Conservation (phyloP, 257 asterid species). For the Coffea canephora region DNA sequence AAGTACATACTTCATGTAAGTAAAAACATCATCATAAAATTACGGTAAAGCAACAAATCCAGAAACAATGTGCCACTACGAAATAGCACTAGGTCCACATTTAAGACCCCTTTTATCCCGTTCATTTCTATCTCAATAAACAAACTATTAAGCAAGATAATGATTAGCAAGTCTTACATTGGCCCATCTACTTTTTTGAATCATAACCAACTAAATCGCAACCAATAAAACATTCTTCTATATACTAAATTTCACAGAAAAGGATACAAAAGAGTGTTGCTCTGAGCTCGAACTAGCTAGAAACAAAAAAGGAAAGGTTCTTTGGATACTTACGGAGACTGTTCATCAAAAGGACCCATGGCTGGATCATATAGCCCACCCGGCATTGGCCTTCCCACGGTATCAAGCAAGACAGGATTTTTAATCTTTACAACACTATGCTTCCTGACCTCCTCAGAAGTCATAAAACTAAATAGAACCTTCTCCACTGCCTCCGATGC, state of each 20-base stretch:
- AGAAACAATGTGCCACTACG: neutral
- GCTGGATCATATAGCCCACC: constrained; percentile 82
- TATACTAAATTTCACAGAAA: neutral
- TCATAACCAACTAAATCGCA: neutral
- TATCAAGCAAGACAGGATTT: constrained; percentile 56
- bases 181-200: neutral
- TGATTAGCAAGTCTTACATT: neutral
- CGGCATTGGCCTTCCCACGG: constrained; percentile 45
- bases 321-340: constrained; percentile 41
- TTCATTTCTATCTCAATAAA: neutral
- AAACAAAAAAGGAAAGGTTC: neutral
- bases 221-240: neutral
- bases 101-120: neutral
- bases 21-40: neutral
- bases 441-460: constrained; percentile 60
- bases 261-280: neutral
- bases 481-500: constrained; percentile 57
- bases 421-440: constrained; percentile 61
- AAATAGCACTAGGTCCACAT: neutral
- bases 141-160: neutral
- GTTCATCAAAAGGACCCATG: constrained; percentile 62
- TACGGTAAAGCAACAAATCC: neutral
- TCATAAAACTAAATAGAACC: constrained; percentile 67
- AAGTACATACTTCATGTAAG: neutral
- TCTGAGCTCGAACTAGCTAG: neutral